These are phyloP conservation scores for Yamadazyma ubonensis DNA, from an alignment of 805 yeast species.

Conservation along the genomic window DNA sequence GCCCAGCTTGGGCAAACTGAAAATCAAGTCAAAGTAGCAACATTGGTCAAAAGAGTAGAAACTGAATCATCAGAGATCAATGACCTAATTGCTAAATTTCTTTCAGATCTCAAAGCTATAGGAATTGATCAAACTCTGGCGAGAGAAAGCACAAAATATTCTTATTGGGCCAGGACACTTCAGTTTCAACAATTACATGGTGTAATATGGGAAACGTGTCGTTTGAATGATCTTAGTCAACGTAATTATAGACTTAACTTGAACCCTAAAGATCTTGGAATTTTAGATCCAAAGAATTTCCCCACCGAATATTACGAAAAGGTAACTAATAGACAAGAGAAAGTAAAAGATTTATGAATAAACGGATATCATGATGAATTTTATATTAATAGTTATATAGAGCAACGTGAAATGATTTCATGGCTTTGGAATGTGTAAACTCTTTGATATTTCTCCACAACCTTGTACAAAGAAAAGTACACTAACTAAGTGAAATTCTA, in stretches of 20 bases:
- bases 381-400: no score
- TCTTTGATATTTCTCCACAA: conserved; percentile 87
- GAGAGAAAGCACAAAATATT: conserved; percentile 1
- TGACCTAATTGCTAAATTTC: conserved; percentile 30
- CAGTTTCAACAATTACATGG: conserved; percentile 31
- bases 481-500: conserved; percentile 75
- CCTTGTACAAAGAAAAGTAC: conserved; percentile 74
- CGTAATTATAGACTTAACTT: conserved; percentile 27
- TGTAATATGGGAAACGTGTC: conserved; percentile 40
- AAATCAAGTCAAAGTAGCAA: conserved; percentile 20
- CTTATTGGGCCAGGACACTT: conserved; percentile 8
- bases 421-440: conserved; percentile 87
- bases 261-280: conserved; percentile 28
- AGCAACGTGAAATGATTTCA: conserved; percentile 20
- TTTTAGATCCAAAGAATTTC: conserved; percentile 40
- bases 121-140: conserved; percentile 13
- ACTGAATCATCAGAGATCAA: conserved; percentile 31
- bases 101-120: conserved; percentile 25
- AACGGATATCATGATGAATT: not conserved
- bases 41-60: conserved; percentile 24
- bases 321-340: not conserved
- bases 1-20: conserved; percentile 20
- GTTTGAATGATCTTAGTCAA: conserved; percentile 27
- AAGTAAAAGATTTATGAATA: not conserved
- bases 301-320: conserved; percentile 18